Evolutionary conservation across 176 grass and related monocot genomes (phyloP), one percentile per base, ranked within the genome.

Genomic region (Poa pratensis): DNA sequence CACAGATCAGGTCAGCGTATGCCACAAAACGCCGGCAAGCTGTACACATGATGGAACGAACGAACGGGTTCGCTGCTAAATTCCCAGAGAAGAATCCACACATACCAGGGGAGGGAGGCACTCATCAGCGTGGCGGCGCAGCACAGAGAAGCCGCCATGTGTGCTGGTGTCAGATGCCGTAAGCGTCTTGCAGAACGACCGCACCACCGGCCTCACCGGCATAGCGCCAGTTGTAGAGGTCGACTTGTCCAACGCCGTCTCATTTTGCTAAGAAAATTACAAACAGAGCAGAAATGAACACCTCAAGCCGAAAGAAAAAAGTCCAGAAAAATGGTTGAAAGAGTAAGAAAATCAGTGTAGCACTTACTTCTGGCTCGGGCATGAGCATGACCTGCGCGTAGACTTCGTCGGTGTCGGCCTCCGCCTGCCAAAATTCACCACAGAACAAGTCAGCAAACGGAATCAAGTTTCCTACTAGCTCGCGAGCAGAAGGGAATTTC

Each of bases 161-260:
- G 95, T 97, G 90, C 95, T 97, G 27, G 95, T 97, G 84, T 97
- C 95, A 8, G 95, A 97, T 0, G 95, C 95, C 0, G 95, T 97
- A 50, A 97, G 86, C 22, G 95, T 92, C 86, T 97, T 97, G 86
- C 92, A 97, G 86, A 97, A 97, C 5, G 95, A 97, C 50, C 91
- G 77, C 18, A 97, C 95, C 0, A 81, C 67, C 4, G 90, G 83
- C 85, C 86, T 87, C 27, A 66, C 48, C 57, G 58, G 81, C 23
- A 55, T 7, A 16, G 86, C 24, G 8, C 69, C 73, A 1, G 83
- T 5, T 0, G 58, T 80, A 34, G 86, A 54, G 15, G 43, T 88
- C 18, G 52, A 40, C 76, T 97, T 97, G 51, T 94, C 92, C 45
- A 63, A 58, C 18, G 71, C 48, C 15, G 9, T 72, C 62, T 92